Percentiles rank a stretch among this genome's conserved stretches.
Evolutionary conservation across 176 grass and related monocot genomes (phyloP).

Genomic region (Areca catechu): DNA sequence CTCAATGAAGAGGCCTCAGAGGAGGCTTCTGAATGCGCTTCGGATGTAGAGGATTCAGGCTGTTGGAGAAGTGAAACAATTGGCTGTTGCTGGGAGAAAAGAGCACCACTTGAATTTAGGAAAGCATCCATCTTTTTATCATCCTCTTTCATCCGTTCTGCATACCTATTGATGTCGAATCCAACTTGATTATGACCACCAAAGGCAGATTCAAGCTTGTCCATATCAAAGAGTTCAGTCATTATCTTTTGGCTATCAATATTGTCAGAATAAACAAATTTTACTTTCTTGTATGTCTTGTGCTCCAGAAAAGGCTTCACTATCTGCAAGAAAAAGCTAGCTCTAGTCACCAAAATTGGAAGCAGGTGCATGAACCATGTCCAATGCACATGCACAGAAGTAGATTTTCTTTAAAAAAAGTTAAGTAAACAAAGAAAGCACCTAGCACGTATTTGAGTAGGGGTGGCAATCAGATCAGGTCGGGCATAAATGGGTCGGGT

Average conservation of each 20-base stretch:
- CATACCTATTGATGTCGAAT: conserved; percentile 54
- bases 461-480: no score
- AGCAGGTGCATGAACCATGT: no score
- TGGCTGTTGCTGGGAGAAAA: neutral
- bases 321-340: conserved; percentile 23
- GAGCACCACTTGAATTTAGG: conserved; percentile 2
- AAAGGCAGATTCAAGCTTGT: conserved; percentile 54
- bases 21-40: conserved; percentile 26
- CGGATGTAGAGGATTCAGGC: conserved; percentile 12
- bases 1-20: conserved; percentile 55
- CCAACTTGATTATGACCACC: conserved; percentile 42
- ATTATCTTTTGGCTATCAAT: conserved; percentile 75
- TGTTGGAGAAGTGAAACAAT: conserved; percentile 15
- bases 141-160: conserved; percentile 47
- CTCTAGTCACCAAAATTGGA: neutral
- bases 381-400: no score
- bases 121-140: conserved; percentile 48
- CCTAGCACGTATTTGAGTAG: no score
- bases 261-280: conserved; percentile 62
- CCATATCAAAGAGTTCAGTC: conserved; percentile 57
- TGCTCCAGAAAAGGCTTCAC: conserved; percentile 73
- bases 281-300: conserved; percentile 69
- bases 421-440: no score
- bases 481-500: no score
- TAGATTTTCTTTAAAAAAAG: no score